Evolutionary conservation across 257 asterid species (phyloP), one percentile per base, ranked within the genome.

Genomic region (Catharanthus roseus): DNA sequence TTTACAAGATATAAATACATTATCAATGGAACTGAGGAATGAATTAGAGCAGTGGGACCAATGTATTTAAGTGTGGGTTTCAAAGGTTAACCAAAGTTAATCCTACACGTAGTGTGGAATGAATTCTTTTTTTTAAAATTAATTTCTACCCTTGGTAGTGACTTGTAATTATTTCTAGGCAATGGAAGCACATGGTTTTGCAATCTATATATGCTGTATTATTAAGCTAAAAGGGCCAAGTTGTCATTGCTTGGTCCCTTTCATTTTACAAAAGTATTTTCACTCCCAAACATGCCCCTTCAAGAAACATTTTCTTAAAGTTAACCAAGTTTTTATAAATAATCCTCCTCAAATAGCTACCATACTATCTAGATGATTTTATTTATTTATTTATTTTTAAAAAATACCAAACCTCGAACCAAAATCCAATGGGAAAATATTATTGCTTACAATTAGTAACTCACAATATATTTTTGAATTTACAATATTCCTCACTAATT

Each of bases 141-240:
- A n/a, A n/a, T n/a, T 50, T 16, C 47, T 42, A 12, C 10, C 15
- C 28, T 56, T 56, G n/a, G 9, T 76, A 50, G 79, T 76, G 81
- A 78, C 36, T 61, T 73, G 87, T 77, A 81, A 85, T 86, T 75
- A 86, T 86, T 75, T 74, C 70, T 72, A 38, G 71, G 69, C 73
- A 68, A 80, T 67, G 68, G 72, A 51, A 73, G 81, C 89, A 86
- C 89, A 84, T 86, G 89, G 79, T 71, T 82, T 76, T 76, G 85
- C 78, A 68, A 67, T 71, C 70, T 63, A 54, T 70, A 53, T 63
- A 47, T 61, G 61, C 69, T 58, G 49, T 63, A 67, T 41, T 74
- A 64, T 41, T 66, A 67, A 39, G 47, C 23, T 65, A 50, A 45
- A 54, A 66, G 78, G 65, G 67, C 58, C 70, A 60, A 51, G 72